Base-by-base conservation (phyloP, 2,329 filamentous ascomycete genomes). In the Alternaria rosae region DNA sequence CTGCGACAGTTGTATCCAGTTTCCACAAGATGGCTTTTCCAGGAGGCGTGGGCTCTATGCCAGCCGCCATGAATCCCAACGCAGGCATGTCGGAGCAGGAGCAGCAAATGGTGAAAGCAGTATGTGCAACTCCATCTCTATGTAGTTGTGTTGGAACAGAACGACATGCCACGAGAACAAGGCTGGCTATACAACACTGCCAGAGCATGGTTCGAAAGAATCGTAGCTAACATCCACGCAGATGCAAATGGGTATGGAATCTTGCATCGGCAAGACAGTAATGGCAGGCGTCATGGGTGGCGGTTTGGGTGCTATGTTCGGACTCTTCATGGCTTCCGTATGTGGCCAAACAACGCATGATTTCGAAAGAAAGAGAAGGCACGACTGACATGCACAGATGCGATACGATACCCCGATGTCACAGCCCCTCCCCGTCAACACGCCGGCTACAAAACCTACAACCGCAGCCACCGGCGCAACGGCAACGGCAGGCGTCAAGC, bases 271-370 rank as follows among this genome's bases (percentile, higher is more conserved):
- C 60, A 99, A 99, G 81, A 92, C 93, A 17, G 90, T 88, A 70
- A 91, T 99, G 82, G 92, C 94, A 0, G 95, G 94, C 59, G 92
- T 91, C 23, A 96, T 96, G 88, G 95, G 95, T 15, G 97, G 97
- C 74, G 95, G 90, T 38, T 90, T 99, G 69, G 95, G 95, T 66
- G 95, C 93, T 74, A 85, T 96, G 44, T 99, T 99, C 72, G 95
- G 95, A 70, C 87, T 98, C 74, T 99, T 99, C 85, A 99, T 98
- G 94, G 93, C 94, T 62, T 95, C 92, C 75, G 93, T 97, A 89
- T 67, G 91, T 84, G 30, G 63, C 5, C 17, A 10, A 54, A 41
- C 38, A 11, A 42, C 51, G 56, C 38, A 28, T 20, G 21, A 23
- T 38, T 32, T 57, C 52, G 45, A 10, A 17, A 42, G 38, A 17